Evolutionary conservation across 352 stramenopile species (phyloP).

Genomic region (Phytopythium cucurbitacearum): DNA sequence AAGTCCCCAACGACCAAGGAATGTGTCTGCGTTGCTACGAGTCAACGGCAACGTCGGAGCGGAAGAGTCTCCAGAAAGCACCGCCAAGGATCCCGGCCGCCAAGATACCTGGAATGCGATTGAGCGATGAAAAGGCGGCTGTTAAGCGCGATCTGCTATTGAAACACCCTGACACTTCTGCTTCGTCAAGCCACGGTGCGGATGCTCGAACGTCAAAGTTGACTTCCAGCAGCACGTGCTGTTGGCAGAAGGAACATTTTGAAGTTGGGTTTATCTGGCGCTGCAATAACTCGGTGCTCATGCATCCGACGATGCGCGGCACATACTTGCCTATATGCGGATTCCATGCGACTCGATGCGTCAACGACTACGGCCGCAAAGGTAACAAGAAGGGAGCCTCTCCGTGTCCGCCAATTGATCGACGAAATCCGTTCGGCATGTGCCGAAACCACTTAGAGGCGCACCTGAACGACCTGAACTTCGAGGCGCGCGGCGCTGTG

Average conservation of each 20-base stretch:
- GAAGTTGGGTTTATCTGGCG: conserved; percentile 49
- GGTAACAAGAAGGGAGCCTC: conserved; percentile 15
- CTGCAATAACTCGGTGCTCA: conserved; percentile 53
- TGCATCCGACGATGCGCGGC: conserved; percentile 44
- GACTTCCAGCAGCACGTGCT: conserved; percentile 15
- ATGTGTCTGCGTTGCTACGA: conserved; percentile 62
- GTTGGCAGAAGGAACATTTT: conserved; percentile 58
- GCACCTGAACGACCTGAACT: conserved; percentile 44
- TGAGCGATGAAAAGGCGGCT: conserved; percentile 14
- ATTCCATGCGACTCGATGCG: conserved; percentile 55
- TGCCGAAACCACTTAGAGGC: conserved; percentile 71
- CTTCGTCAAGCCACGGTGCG: too few species aligned
- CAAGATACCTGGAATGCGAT: conserved; percentile 40
- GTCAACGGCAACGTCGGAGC: conserved; percentile 29
- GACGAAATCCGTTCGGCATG: conserved; percentile 56
- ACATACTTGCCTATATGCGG: conserved; percentile 64
- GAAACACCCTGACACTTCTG: conserved; percentile 8
- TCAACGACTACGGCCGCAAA: conserved; percentile 53
- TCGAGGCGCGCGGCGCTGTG: conserved; percentile 37
- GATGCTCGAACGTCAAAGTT: not conserved
- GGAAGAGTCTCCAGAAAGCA: conserved; percentile 40
- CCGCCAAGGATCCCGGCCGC: conserved; percentile 27
- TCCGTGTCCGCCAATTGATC: conserved; percentile 41
- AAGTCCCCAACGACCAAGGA: conserved; percentile 53
- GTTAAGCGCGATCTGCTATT: conserved; percentile 15